phyloP scores from a whole-genome alignment of 2,329 filamentous ascomycete species.

The Ophiostoma novo-ulmi region DNA sequence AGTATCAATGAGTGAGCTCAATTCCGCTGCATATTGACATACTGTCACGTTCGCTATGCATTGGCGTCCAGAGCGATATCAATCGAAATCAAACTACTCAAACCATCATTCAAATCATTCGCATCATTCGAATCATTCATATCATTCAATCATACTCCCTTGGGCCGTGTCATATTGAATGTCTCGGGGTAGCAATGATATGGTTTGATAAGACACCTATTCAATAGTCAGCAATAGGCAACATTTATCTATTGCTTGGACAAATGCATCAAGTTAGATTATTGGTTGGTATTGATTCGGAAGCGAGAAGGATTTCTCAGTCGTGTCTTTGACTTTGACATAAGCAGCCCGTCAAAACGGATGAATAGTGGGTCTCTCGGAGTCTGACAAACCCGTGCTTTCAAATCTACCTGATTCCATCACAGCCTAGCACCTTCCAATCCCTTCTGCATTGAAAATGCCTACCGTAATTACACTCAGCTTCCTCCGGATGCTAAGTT shows the following conservation, averaged over 20 bases:
- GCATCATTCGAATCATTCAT: too few species aligned
- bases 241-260: neutral
- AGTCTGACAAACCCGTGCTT: constrained; percentile 9
- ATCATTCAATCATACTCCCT: neutral
- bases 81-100: too few species aligned
- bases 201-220: neutral
- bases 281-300: neutral
- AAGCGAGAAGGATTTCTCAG: constrained; percentile 11
- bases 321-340: neutral
- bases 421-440: constrained; percentile 8
- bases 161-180: neutral
- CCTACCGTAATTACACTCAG: neutral
- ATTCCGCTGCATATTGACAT: neutral
- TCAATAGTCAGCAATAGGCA: neutral
- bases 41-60: too few species aligned
- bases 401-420: constrained; percentile 6
- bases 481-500: neutral
- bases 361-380: neutral
- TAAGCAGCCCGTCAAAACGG: neutral
- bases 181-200: neutral
- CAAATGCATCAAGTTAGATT: neutral
- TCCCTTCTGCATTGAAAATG: neutral
- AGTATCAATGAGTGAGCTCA: neutral
- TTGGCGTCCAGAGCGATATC: too few species aligned
- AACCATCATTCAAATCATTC: too few species aligned